A percentile compares a stretch with the other conserved stretches of the same genome.
Evolutionary conservation across 2,329 filamentous ascomycete species (phyloP).

Genomic region (Coniochaeta pulveracea): DNA sequence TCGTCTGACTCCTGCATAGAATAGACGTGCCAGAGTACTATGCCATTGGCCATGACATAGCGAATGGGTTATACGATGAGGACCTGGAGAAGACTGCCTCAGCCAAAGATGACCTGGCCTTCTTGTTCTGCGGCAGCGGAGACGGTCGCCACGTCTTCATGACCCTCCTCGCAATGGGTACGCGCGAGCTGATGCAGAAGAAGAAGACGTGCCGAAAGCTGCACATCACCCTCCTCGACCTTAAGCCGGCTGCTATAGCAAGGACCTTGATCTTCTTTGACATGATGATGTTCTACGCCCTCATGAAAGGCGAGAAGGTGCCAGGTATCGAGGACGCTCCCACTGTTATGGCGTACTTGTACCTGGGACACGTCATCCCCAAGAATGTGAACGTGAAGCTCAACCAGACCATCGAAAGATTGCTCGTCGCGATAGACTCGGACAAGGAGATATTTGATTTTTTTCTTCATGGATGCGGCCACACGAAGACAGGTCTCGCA

Average conservation of each 20-base stretch:
- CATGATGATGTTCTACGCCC: not conserved
- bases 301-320: not conserved
- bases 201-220: not conserved
- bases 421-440: not conserved
- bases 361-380: slow-evolving; percentile 1
- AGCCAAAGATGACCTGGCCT: not conserved
- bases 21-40: slow-evolving; percentile 1
- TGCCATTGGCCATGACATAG: not conserved
- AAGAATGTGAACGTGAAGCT: not conserved
- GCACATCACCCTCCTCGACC: slow-evolving; percentile 1
- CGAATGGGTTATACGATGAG: not conserved
- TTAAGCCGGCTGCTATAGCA: not conserved
- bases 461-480: not conserved
- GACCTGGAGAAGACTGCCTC: not conserved
- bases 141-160: slow-evolving; percentile 1
- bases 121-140: slow-evolving; percentile 1
- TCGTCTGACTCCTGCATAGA: not conserved
- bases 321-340: not conserved
- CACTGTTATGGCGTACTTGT: not conserved
- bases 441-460: not conserved
- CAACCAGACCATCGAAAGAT: not conserved
- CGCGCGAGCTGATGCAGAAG: not conserved
- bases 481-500: not conserved
- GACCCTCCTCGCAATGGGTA: not conserved
- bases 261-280: not conserved